Evolutionary conservation across 2,329 filamentous ascomycete species (phyloP).

Genomic region (Hypoxylon sp.): DNA sequence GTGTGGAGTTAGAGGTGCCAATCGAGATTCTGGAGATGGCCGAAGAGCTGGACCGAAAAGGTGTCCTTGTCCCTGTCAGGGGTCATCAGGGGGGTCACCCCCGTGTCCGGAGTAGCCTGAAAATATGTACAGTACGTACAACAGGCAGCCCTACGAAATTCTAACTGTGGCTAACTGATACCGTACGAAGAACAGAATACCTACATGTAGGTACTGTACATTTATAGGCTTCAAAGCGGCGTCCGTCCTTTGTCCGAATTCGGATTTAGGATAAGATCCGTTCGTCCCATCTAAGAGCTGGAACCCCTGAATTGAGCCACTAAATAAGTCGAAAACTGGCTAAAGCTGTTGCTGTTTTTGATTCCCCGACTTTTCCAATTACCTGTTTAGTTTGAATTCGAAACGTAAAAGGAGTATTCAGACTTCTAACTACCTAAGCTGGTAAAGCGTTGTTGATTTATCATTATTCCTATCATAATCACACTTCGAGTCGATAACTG

Average conservation of each 20-base stretch:
- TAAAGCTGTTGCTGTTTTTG: constrained; percentile 22
- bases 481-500: too few species aligned
- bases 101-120: constrained; percentile 19
- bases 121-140: constrained; percentile 9
- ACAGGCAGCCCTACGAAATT: constrained; percentile 2
- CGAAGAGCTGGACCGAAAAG: constrained; percentile 16
- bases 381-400: constrained; percentile 2
- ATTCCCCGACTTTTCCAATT: not conserved
- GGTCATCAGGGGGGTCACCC: constrained; percentile 18
- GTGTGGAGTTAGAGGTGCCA: constrained; percentile 23
- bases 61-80: constrained; percentile 25
- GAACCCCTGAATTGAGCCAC: constrained; percentile 19
- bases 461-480: not conserved
- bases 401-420: not conserved
- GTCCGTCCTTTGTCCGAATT: constrained; percentile 25
- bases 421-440: not conserved
- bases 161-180: too few species aligned
- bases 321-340: constrained; percentile 6
- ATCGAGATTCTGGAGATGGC: constrained; percentile 35
- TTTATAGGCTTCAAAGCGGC: constrained; percentile 32
- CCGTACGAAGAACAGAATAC: too few species aligned
- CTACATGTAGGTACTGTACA: not conserved
- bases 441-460: not conserved
- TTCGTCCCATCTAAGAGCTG: constrained; percentile 2
- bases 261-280: constrained; percentile 20